These are phyloP conservation scores for Ambrosia hybrid DNA, from an alignment of 140 eudicot genomes.

Conservation along the genomic window DNA sequence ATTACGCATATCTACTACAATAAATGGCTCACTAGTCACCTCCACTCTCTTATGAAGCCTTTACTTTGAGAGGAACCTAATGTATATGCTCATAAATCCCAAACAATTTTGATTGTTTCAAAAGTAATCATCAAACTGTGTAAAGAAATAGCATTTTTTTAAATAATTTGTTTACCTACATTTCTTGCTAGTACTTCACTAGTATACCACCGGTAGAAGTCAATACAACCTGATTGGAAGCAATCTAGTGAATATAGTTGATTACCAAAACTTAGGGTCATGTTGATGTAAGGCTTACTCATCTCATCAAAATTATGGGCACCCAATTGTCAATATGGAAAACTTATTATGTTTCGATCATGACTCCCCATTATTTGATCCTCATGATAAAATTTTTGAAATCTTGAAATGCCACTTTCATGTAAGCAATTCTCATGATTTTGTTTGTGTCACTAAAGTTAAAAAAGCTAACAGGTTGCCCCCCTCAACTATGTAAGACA, in stretches of 20 bases:
- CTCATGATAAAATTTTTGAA: slow-evolving; percentile 40
- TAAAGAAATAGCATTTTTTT: background rate
- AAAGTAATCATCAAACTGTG: background rate
- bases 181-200: too few species aligned
- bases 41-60: too few species aligned
- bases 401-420: slow-evolving; percentile 38
- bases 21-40: too few species aligned
- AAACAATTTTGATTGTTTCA: too few species aligned
- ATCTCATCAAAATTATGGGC: slow-evolving; percentile 28
- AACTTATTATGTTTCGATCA: slow-evolving; percentile 38
- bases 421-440: slow-evolving; percentile 28
- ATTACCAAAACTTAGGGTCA: slow-evolving; percentile 37
- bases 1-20: too few species aligned
- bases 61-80: too few species aligned
- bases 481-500: slow-evolving; percentile 13
- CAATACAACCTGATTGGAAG: background rate
- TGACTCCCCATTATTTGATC: slow-evolving; percentile 42
- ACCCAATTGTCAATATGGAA: slow-evolving; percentile 18
- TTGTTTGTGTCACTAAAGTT: slow-evolving; percentile 26
- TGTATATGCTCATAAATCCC: too few species aligned
- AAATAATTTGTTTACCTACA: background rate
- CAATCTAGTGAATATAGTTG: slow-evolving; percentile 12
- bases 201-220: background rate
- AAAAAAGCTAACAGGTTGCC: background rate
- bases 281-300: slow-evolving; percentile 42